phyloP scores from a whole-genome alignment of 805 yeast genomes.

The Metschnikowia colocasiae region DNA sequence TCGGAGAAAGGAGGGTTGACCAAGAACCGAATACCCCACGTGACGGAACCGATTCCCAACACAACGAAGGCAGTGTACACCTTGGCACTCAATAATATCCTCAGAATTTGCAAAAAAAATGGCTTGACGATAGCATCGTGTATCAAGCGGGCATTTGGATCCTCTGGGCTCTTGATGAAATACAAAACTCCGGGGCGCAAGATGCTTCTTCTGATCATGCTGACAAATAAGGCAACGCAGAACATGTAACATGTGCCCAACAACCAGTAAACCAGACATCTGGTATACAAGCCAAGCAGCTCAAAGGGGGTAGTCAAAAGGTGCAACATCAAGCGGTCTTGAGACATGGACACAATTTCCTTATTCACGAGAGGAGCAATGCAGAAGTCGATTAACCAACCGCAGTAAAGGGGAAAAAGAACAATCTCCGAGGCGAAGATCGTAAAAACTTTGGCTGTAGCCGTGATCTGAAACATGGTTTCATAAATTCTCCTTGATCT shows the following conservation, averaged over 20 bases:
- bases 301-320: constrained; percentile 19
- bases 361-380: constrained; percentile 50
- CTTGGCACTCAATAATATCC: constrained; percentile 67
- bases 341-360: background rate
- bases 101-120: constrained; percentile 62
- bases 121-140: constrained; percentile 86
- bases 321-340: constrained; percentile 12
- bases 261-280: constrained; percentile 47
- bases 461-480: constrained; percentile 49
- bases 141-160: constrained; percentile 80
- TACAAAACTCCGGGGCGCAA: constrained; percentile 86
- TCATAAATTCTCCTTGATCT: constrained; percentile 49
- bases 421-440: constrained; percentile 76
- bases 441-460: constrained; percentile 69
- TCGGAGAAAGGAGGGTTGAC: constrained; percentile 16
- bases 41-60: constrained; percentile 67
- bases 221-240: constrained; percentile 77
- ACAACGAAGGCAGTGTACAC: constrained; percentile 72
- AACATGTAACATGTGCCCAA: constrained; percentile 86
- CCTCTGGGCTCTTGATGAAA: constrained; percentile 92
- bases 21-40: constrained; percentile 42
- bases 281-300: constrained; percentile 8
- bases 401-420: constrained; percentile 86
- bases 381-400: constrained; percentile 68
- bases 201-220: constrained; percentile 69